Base-by-base conservation (phyloP, 306 rosid genomes). In the Lathyrus tuberosus region DNA sequence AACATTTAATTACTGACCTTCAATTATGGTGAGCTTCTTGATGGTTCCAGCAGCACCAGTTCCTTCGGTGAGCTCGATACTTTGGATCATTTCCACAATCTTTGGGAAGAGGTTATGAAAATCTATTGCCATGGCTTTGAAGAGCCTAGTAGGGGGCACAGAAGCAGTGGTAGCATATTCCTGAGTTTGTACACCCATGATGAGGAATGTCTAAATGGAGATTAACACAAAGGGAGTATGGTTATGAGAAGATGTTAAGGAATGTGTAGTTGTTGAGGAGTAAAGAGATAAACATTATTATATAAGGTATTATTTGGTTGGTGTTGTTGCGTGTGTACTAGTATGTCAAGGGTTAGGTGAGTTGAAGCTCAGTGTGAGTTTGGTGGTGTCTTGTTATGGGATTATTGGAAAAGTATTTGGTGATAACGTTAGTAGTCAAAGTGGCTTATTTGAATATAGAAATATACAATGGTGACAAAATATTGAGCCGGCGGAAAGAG, bases 1-100 rank as follows among this genome's bases (percentile, higher is more conserved):
- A 5, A 33, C 10, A 35, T 6, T 6, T 35, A 49, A 20, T 24
- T 42, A 43, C 57, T 9, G 1, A 79, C 74, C 84, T 65, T 79
- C 74, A 20, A 62, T 44, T 3, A 48, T 71, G 78, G 59, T 75
- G 12, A 84, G 43, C 70, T 81, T 89, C 82, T 82, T 88, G 72
- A 82, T 69, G 69, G 89, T 75, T 71, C 90, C 89, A 8, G 79
- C 77, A 0, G 71, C 88, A 56, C 91, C 91, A 75, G 67, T 59
- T 51, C 91, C 95, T 75, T 84, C 64, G 5, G 74, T 17, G 48
- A 70, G 16, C 42, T 77, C 90, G 47, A 61, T 10, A 35, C 74
- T 62, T 4, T 79, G 60, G 11, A 85, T 38, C 24, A 17, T 46
- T 6, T 85, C 79, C 2, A 73, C 47, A 65, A 82, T 28, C 60